Base-by-base conservation (phyloP, 352 stramenopile genomes). In the Phytophthora litchii region DNA sequence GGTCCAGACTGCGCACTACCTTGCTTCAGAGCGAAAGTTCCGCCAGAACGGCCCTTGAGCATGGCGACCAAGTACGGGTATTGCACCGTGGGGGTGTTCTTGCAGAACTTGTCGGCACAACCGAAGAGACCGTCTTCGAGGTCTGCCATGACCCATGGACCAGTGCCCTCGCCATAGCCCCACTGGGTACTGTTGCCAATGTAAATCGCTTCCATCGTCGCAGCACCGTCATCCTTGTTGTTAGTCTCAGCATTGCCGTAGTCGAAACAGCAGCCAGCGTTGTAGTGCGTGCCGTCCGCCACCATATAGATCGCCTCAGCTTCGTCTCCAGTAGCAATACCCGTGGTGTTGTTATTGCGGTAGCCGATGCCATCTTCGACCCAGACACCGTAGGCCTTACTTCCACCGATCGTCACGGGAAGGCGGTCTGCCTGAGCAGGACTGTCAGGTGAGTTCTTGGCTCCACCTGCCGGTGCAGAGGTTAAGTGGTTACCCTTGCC, bases 281-380 rank as follows among this genome's bases (percentile, higher is more conserved):
- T 68, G 32, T 43, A 68, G 45, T 62, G 60, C 10, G 52, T 68
- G 23, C 52, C 60, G 11, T 56, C 52, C 0, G 54, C 38, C 9
- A 68, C 45, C 60, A 68, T 63, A 53, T 68, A 68, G 8, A 68
- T 68, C 17, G 52, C 60, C 10, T 68, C 44, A 12, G 60, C 60
- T 1, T 68, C 60, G 32, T 68, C 53, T 8, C 53, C 53, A 0
- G 23, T 68, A 3, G 53, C 36, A 4, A 64, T 54, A n/a, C 45
- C 53, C 3, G 5, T 54, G 8, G 53, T 64, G 3, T 58, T 64
- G 23, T 64, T 3, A 20, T 64, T 68, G 40, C 60, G 60, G 19
- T 68, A 68, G 10, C 60, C 52, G 5, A 63, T 46, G 12, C 60
- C 60, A 12, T 52, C 35, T 32, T 68, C 52, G 23, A 68, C 25